Percentiles rank a stretch among this genome's conserved stretches.
Conservation (phyloP, 2,329 filamentous ascomycete species). For the Annulohypoxylon truncatum region DNA sequence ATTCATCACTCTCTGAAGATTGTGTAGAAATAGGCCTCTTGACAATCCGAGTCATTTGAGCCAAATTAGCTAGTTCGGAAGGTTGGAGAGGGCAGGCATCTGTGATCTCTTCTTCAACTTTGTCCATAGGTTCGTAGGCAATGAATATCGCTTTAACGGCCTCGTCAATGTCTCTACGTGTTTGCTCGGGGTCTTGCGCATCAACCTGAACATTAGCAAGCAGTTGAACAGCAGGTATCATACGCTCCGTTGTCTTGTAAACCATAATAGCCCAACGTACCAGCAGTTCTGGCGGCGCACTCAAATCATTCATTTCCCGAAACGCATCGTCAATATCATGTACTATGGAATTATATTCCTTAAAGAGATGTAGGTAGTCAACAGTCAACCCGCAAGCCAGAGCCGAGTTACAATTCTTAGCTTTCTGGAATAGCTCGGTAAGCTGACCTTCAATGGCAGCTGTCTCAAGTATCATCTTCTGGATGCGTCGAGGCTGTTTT, state of each 20-base stretch:
- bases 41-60: neutral
- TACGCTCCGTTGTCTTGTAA: neutral
- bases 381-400: neutral
- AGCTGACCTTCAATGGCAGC: neutral
- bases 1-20: neutral
- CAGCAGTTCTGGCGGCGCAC: neutral
- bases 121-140: neutral
- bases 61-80: neutral
- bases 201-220: neutral
- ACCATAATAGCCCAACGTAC: neutral
- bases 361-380: slow-evolving; percentile 2
- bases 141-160: neutral
- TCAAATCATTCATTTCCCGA: neutral
- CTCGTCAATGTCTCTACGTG: neutral
- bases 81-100: neutral
- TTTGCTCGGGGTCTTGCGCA: neutral
- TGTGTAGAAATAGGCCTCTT: too few species aligned
- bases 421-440: neutral
- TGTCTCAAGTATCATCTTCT: neutral
- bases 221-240: neutral
- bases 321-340: neutral
- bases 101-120: neutral
- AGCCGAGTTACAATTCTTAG: neutral
- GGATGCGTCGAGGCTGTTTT: neutral
- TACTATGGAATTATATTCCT: neutral